Percentiles rank a stretch among this genome's conserved stretches.
Evolutionary conservation across 805 yeast species (phyloP).

Genomic region (Ogataea parapolymorpha): DNA sequence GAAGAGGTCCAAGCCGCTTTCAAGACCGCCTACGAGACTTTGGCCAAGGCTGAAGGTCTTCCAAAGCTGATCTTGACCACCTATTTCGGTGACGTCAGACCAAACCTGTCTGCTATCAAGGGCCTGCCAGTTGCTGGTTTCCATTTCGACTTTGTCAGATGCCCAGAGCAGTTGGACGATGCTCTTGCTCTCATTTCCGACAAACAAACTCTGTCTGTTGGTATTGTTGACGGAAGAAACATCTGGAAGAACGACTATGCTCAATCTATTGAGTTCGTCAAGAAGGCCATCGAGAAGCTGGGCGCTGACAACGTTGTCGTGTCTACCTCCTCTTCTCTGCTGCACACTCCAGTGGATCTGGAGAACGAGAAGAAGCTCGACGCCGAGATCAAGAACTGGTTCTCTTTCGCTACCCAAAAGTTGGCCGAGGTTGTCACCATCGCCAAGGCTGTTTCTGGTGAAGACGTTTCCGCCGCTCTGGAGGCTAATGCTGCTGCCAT

Average conservation of each 20-base stretch:
- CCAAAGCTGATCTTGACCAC: slow-evolving; percentile 85
- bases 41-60: slow-evolving; percentile 62
- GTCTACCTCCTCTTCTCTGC: slow-evolving; percentile 93
- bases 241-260: slow-evolving; percentile 97
- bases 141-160: slow-evolving; percentile 96
- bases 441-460: slow-evolving; percentile 84
- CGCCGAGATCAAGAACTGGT: slow-evolving; percentile 93
- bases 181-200: slow-evolving; percentile 64
- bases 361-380: slow-evolving; percentile 87
- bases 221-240: slow-evolving; percentile 98
- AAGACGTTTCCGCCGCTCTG: slow-evolving; percentile 70
- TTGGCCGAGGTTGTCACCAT: slow-evolving; percentile 85
- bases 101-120: slow-evolving; percentile 87
- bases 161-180: slow-evolving; percentile 91
- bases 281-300: slow-evolving; percentile 77
- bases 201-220: slow-evolving; percentile 84
- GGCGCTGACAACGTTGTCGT: slow-evolving; percentile 88
- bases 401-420: slow-evolving; percentile 98
- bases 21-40: slow-evolving; percentile 80
- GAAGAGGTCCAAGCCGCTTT: slow-evolving; percentile 78
- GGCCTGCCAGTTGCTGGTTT: slow-evolving; percentile 89
- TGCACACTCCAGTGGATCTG: slow-evolving; percentile 98
- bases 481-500: slow-evolving; percentile 86
- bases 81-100: slow-evolving; percentile 98
- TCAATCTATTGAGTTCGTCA: slow-evolving; percentile 77